Conservation (phyloP, 768 basidiomycete species). For the Dentipellis sp. region DNA sequence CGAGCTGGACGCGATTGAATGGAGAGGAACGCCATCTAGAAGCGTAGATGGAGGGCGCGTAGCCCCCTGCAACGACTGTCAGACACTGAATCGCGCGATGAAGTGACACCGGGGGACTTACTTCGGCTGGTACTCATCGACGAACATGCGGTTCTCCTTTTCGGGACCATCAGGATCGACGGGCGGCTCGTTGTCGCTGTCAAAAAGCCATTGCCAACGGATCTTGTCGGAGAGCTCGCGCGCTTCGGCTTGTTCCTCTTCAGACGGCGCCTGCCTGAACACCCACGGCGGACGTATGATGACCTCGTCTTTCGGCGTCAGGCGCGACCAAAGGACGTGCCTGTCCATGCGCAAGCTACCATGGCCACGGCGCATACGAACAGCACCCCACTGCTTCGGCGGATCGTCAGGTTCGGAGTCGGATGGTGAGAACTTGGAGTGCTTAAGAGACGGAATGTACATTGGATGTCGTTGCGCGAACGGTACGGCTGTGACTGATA, state of each 20-base stretch:
- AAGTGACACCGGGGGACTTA: conserved; percentile 15
- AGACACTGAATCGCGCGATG: conserved; percentile 2
- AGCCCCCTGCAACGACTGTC: conserved; percentile 32
- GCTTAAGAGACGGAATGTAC: conserved; percentile 33
- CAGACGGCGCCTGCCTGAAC: conserved; percentile 1
- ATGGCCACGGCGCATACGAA: conserved; percentile 75
- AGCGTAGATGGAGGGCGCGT: conserved; percentile 40
- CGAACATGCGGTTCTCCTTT: conserved; percentile 56
- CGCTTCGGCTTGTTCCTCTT: conserved; percentile 21
- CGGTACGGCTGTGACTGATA: conserved; percentile 59
- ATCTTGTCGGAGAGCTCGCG: conserved; percentile 35
- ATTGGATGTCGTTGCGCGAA: conserved; percentile 62
- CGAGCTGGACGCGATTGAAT: conserved; percentile 17
- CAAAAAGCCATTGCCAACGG: conserved; percentile 59
- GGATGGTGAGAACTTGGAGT: conserved; percentile 19
- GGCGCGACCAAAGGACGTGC: conserved; percentile 26
- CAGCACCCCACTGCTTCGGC: conserved; percentile 30
- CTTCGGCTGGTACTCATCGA: conserved; percentile 64
- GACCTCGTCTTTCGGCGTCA: conserved; percentile 4
- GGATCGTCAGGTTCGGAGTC: conserved; percentile 20
- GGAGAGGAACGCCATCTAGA: conserved; percentile 22
- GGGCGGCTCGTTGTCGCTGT: conserved; percentile 50
- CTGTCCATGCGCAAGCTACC: conserved; percentile 77
- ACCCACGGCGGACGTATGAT: conserved; percentile 7
- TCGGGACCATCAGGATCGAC: conserved; percentile 51